These are phyloP conservation scores for Nectriaceae sp. DNA, from an alignment of 2,329 filamentous ascomycete species.

Conservation along the genomic window DNA sequence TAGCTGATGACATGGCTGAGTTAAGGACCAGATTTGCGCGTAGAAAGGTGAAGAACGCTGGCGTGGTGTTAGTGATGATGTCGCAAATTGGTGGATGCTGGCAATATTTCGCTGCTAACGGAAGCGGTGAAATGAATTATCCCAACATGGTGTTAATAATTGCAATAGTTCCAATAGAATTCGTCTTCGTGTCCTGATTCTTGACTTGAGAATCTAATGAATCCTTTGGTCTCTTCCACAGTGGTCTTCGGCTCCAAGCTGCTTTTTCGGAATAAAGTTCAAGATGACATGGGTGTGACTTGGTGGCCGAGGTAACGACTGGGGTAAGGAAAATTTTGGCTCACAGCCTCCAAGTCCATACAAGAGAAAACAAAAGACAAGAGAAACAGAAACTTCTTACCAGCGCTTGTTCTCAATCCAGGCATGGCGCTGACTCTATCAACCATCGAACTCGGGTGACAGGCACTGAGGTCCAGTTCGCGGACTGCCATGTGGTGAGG, in stretches of 20 bases:
- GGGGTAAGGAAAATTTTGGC: constrained; percentile 11
- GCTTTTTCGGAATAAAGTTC: no score
- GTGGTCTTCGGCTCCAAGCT: no score
- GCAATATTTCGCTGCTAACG: background rate
- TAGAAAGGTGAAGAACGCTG: constrained; percentile 83
- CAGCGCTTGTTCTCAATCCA: constrained; percentile 60
- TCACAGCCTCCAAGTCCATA: constrained; percentile 2
- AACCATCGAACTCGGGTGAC: constrained; percentile 49
- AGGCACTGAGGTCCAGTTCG: constrained; percentile 53
- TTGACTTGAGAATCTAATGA: no score
- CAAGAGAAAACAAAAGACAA: constrained; percentile 8
- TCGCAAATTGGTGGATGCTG: constrained; percentile 1
- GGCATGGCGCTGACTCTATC: constrained; percentile 59
- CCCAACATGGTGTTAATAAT: no score
- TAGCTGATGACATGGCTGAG: constrained; percentile 62
- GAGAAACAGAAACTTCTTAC: constrained; percentile 43
- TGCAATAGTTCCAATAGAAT: no score
- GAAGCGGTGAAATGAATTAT: no score
- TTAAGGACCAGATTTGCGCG: constrained; percentile 76
- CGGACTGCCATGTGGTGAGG: constrained; percentile 41
- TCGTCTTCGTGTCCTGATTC: no score
- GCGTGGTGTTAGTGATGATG: constrained; percentile 14
- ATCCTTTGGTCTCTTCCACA: no score
- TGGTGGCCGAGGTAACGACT: constrained; percentile 24
- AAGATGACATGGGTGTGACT: background rate